Base-by-base conservation (phyloP, 2,329 filamentous ascomycete species). In the Thermochaetoides dissita region DNA sequence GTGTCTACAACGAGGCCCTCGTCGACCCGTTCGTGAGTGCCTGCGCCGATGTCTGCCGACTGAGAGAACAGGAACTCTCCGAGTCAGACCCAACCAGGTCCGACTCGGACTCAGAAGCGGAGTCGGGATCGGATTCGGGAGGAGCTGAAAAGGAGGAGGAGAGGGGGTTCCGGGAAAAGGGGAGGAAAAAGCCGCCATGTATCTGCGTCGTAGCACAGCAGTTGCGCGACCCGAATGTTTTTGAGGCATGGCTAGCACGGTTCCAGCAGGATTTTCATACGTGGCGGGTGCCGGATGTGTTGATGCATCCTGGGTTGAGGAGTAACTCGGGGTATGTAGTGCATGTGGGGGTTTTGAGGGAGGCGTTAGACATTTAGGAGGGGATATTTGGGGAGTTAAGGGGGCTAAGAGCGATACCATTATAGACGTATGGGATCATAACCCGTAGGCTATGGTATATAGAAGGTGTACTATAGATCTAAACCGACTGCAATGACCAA, bases 1-100 rank as follows among this genome's bases (percentile, higher is more conserved):
- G 88, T 60, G 81, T 98, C 51, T 98, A 93, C 67, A 98, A 96
- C 61, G 84, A 94, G 50, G 75, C 82, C 2, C 72, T 96, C 3
- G 75, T 96, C 24, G 66, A 74, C 36, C 86, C 88, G 0, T 74
- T 96, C 38, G 83, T 91, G n/a, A 74, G 80, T 53, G 83, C 85
- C 0, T 94, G 84, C 57, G 75, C 68, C 6, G 83, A 93, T 48
- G 70, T 79, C 24, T 94, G 86, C 59, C 64, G 64, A 8, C 60
- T 89, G 10, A 67, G 79, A 24, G 17, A 24, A 24, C 17, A 24
- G 17, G 17, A 24, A 24, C 17, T 24, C 17, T 24, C 17, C 17
- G 17, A 24, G 17, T 24, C 17, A 24, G 17, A 24, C 17, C 17
- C 17, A 24, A 24, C 17, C 17, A 24, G 17, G 17, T 24, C 17